Base-by-base conservation (phyloP, 345 rosid genomes). In the Brassica carinata region DNA sequence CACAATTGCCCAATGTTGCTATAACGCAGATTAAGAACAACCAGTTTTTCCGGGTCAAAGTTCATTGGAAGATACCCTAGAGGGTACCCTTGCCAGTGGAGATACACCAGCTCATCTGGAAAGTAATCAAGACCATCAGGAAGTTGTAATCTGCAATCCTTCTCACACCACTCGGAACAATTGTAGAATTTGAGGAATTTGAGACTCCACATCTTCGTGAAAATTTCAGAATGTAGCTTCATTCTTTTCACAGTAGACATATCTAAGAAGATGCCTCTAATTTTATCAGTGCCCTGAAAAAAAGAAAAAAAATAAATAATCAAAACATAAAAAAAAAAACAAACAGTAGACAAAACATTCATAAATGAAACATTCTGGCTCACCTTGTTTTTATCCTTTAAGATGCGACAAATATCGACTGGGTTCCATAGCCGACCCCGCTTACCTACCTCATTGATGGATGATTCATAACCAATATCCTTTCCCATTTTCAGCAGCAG, bases 21-120 rank as follows among this genome's bases (percentile, higher is more conserved):
- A 18, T 65, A 8, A 14, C 40, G 58, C 19, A 86, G 48, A 43
- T 33, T 68, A 36, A 84, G 84, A 58, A 72, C 77, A 30, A 84
- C 57, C 23, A 79, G 81, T 4, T 84, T 78, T 45, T 82, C 70
- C 0, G 78, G 79, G 51, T 48, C 33, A 23, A 81, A 82, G 14
- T 68, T 69, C 43, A 59, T 11, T 61, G 89, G 85, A 45, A 86
- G 55, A 33, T 81, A 57, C 19, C 72, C 75, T 7, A 59, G 36
- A 15, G 88, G 85, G 17, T 26, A 86, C 18, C 78, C 69, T 17
- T n/a, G 45, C 88, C 84, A 82, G 11, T 75, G 53, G 43, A 86
- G 79, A 65, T 69, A 81, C 51, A 81, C 72, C 5, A 84, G 64
- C 71, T 78, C 78, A 17, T 63, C 67, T 2, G 87, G 75, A 61